phyloP scores from a whole-genome alignment of 371 early-diverging fungal genomes.

The Neoconidiobolus thromboides region DNA sequence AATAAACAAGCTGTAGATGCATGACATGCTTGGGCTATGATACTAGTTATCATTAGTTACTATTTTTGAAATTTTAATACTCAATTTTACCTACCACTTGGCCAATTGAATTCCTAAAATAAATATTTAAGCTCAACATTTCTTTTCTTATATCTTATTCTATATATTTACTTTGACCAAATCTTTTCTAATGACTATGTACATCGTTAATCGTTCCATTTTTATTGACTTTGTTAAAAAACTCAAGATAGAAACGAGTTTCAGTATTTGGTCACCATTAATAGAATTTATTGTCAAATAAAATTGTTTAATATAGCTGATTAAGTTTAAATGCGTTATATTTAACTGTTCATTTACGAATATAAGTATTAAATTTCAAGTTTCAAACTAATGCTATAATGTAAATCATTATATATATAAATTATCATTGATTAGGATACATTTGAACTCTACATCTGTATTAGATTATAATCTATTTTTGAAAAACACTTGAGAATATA shows the following conservation, averaged over 20 bases:
- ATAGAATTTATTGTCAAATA: too few relatives aligned
- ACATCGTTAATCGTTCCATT: constrained; percentile 51
- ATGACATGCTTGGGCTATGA: constrained; percentile 75
- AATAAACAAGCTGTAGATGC: constrained; percentile 54
- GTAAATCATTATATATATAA: too few relatives aligned
- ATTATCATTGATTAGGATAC: too few relatives aligned
- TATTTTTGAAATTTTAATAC: not conserved
- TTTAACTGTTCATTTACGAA: too few relatives aligned
- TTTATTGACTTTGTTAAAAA: not conserved
- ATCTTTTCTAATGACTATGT: constrained; percentile 66
- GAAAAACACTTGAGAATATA: too few relatives aligned
- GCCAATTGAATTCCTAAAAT: constrained; percentile 20
- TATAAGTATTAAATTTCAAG: too few relatives aligned
- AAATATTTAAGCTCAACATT: constrained; percentile 23
- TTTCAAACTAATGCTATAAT: too few relatives aligned
- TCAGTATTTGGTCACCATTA: too few relatives aligned
- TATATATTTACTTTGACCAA: constrained; percentile 37
- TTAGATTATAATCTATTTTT: too few relatives aligned
- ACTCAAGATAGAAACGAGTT: not conserved
- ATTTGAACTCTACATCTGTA: too few relatives aligned
- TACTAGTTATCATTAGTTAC: constrained; percentile 16
- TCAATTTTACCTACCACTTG: constrained; percentile 46
- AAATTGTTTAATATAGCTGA: too few relatives aligned
- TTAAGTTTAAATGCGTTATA: too few relatives aligned
- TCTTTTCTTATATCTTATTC: not conserved